Base-by-base conservation (phyloP, 2,329 filamentous ascomycete genomes). In the Beauveria asiatica region DNA sequence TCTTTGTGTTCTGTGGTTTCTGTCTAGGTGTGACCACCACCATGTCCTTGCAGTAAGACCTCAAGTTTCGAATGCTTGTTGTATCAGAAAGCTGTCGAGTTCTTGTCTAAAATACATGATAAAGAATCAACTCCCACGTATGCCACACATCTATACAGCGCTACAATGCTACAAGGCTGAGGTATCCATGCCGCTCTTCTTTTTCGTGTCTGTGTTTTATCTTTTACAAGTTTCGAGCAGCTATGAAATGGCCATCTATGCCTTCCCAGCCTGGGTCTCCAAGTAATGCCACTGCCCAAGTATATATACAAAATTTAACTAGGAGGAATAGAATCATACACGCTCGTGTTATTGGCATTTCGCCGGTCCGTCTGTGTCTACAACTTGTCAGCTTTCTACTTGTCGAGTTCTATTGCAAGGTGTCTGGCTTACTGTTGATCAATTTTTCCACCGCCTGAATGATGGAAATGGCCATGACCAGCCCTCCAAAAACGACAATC, bases 401-500 rank as follows among this genome's bases (percentile, higher is more conserved):
- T 42, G 5, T 37, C 11, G 13, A 19, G 10, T 19, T n/a, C 11
- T 25, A 27, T 21, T 7, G 11, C 42, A 11, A 9, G 16, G 16
- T 16, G 23, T 21, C 11, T 37, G 33, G 73, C 75, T 66, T 63
- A 80, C 80, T 78, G 62, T 71, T 72, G 7, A 82, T 72, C 68
- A 93, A 86, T 75, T 93, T 92, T 16, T 77, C 76, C 59, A 88
- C 75, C 1, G 89, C 87, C 75, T 91, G 86, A 50, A 92, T 70
- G 64, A 95, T 74, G 69, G 87, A 92, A 49, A 96, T 92, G 13
- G 78, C 80, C 88, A 97, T 91, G 60, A 96, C 92, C 3, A 80
- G 75, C 58, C 82, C 78, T 5, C 92, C 93, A 78, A 97, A 97
- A 13, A 74, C 84, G 62, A 93, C 89, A n/a, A 84, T 79, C 51